phyloP scores from a whole-genome alignment of 805 yeast genomes.

The Vanderwaltozyma polyspora region DNA sequence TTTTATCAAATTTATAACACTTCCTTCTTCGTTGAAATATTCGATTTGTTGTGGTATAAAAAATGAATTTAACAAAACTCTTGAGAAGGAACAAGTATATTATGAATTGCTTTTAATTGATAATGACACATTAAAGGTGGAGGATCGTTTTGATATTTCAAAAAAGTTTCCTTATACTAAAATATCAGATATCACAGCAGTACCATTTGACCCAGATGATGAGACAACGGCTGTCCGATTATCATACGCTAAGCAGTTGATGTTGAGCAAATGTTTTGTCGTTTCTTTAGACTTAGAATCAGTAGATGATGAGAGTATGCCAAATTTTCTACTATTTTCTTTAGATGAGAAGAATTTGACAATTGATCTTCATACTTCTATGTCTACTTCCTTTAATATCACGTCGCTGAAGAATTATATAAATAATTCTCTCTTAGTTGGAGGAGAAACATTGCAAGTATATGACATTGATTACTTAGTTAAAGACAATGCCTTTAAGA shows the following conservation, averaged over 20 bases:
- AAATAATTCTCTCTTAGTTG: constrained; percentile 22
- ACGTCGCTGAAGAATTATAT: constrained; percentile 20
- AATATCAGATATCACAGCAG: constrained; percentile 12
- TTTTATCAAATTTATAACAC: constrained; percentile 8
- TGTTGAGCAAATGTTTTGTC: constrained; percentile 28
- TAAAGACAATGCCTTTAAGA: constrained; percentile 25
- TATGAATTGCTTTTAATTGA: constrained; percentile 11
- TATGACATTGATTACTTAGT: constrained; percentile 27
- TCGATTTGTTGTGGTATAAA: constrained; percentile 8
- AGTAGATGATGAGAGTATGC: constrained; percentile 20
- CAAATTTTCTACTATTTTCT: constrained; percentile 27
- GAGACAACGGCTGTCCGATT: constrained; percentile 6
- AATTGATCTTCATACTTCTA: constrained; percentile 19
- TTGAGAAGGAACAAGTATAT: constrained; percentile 2
- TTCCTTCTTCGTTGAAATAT: constrained; percentile 11
- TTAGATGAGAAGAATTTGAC: constrained; percentile 27
- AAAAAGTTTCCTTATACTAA: constrained; percentile 12
- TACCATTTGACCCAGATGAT: constrained; percentile 6
- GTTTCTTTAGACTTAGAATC: constrained; percentile 27
- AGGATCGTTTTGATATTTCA: constrained; percentile 6
- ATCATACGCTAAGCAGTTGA: constrained; percentile 24
- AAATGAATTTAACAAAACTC: constrained; percentile 3
- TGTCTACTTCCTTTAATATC: constrained; percentile 12
- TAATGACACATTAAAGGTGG: constrained; percentile 4
- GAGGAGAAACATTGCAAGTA: constrained; percentile 24